phyloP scores from a whole-genome alignment of 805 yeast species.

The Saccharomycopsis sp. region DNA sequence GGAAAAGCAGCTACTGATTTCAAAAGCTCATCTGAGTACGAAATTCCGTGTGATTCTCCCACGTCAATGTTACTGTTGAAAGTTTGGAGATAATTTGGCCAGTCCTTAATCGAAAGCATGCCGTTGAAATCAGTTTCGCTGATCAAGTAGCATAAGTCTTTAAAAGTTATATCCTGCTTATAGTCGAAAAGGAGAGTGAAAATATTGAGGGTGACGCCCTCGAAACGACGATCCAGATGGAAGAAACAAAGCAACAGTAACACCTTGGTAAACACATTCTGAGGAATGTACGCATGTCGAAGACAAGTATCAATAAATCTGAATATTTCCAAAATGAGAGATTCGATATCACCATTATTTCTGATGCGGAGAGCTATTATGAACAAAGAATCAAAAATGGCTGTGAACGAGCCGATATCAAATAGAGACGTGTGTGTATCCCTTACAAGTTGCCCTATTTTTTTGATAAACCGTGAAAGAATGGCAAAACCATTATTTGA shows the following conservation, averaged over 20 bases:
- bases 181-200: background rate
- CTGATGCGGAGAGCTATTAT: background rate
- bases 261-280: slow-evolving; percentile 5
- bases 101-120: background rate
- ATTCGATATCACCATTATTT: background rate
- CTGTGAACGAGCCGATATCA: background rate
- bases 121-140: background rate
- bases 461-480: background rate
- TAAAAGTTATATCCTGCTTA: background rate
- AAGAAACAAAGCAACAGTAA: slow-evolving; percentile 9
- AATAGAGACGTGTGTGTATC: background rate
- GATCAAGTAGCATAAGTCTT: background rate
- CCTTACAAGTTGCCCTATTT: background rate
- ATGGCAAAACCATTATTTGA: background rate
- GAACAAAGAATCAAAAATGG: background rate
- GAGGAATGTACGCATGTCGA: slow-evolving; percentile 13
- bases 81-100: background rate
- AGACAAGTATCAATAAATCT: slow-evolving; percentile 12
- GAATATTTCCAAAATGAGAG: slow-evolving; percentile 6
- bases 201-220: background rate
- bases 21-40: background rate
- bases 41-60: background rate
- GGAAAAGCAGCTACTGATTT: background rate
- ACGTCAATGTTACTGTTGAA: background rate
- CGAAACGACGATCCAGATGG: background rate